Percentiles rank a stretch among this genome's conserved stretches.
phyloP scores from a whole-genome alignment of 805 yeast species.

The Cyberlindnera sargentensis region DNA sequence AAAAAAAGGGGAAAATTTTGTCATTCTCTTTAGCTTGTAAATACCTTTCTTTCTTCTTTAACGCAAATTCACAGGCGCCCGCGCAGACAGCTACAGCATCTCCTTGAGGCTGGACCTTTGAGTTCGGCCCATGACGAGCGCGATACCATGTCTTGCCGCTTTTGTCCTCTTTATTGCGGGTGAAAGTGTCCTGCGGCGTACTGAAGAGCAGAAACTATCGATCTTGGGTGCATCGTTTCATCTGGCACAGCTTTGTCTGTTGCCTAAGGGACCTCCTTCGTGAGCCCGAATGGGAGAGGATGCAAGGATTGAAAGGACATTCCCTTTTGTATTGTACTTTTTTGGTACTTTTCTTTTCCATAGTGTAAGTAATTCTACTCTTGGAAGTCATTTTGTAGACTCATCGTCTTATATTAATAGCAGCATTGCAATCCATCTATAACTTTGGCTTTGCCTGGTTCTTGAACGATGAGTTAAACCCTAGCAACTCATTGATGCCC shows the following conservation, averaged over 20 bases:
- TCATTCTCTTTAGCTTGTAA: not conserved
- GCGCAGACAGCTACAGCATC: slow-evolving; percentile 50
- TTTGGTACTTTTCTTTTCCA: too few species aligned
- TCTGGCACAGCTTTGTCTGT: slow-evolving; percentile 38
- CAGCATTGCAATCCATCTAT: not conserved
- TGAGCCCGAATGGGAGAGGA: slow-evolving; percentile 67
- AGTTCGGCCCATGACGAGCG: slow-evolving; percentile 66
- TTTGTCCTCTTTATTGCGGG: slow-evolving; percentile 17
- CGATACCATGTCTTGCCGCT: slow-evolving; percentile 33
- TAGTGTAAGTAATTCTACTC: too few species aligned
- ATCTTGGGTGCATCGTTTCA: slow-evolving; percentile 74
- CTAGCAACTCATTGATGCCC: slow-evolving; percentile 80
- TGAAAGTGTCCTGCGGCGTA: slow-evolving; percentile 31
- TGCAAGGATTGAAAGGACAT: slow-evolving; percentile 42
- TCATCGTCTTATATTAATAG: too few species aligned
- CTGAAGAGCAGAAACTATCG: slow-evolving; percentile 54
- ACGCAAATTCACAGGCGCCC: slow-evolving; percentile 65
- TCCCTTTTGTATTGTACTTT: not conserved
- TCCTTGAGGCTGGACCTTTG: slow-evolving; percentile 63
- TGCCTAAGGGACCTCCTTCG: slow-evolving; percentile 66
- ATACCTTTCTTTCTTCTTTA: slow-evolving; percentile 12
- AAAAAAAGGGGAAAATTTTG: not conserved
- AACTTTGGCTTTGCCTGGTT: slow-evolving; percentile 26
- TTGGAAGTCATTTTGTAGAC: too few species aligned
- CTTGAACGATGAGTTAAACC: slow-evolving; percentile 82